phyloP scores from a whole-genome alignment of 2,329 filamentous ascomycete genomes.

The Aspergillus quadrilineatus region DNA sequence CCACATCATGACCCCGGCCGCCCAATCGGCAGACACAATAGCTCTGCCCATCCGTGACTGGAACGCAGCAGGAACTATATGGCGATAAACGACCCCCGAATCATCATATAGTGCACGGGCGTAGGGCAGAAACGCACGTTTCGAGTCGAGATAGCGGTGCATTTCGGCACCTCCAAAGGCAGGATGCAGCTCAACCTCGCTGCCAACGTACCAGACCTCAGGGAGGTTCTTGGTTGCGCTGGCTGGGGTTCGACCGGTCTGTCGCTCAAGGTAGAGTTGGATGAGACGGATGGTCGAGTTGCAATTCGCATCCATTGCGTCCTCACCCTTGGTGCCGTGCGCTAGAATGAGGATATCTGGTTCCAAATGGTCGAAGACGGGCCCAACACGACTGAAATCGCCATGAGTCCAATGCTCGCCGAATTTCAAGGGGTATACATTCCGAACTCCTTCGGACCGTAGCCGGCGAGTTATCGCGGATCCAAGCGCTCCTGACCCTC shows the following conservation, averaged over 20 bases:
- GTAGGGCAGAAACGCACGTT: constrained; percentile 17
- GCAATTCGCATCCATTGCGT: constrained; percentile 16
- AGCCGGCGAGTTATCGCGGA: constrained; percentile 14
- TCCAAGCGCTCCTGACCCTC: constrained; percentile 16
- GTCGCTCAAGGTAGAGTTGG: constrained; percentile 11
- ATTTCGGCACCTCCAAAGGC: constrained; percentile 5
- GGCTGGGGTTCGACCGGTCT: not conserved
- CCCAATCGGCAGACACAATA: constrained; percentile 15
- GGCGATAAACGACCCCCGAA: constrained; percentile 16
- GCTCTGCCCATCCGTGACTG: constrained; percentile 9
- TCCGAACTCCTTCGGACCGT: constrained; percentile 13
- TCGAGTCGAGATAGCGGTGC: constrained; percentile 12
- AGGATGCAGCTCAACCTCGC: constrained; percentile 15
- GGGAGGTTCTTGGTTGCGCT: constrained; percentile 12
- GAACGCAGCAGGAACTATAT: constrained; percentile 18
- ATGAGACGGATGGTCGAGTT: constrained; percentile 13
- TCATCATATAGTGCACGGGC: constrained; percentile 20
- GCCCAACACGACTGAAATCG: not conserved
- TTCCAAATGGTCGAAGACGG: not conserved
- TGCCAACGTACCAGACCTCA: constrained; percentile 21
- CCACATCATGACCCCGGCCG: constrained; percentile 16
- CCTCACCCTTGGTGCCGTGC: constrained; percentile 13
- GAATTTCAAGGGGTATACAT: constrained; percentile 10
- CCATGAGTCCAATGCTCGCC: constrained; percentile 16
- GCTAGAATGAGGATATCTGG: constrained; percentile 20